These are phyloP conservation scores for Cytidiella melzeri DNA, from an alignment of 768 basidiomycete species.

Conservation along the genomic window DNA sequence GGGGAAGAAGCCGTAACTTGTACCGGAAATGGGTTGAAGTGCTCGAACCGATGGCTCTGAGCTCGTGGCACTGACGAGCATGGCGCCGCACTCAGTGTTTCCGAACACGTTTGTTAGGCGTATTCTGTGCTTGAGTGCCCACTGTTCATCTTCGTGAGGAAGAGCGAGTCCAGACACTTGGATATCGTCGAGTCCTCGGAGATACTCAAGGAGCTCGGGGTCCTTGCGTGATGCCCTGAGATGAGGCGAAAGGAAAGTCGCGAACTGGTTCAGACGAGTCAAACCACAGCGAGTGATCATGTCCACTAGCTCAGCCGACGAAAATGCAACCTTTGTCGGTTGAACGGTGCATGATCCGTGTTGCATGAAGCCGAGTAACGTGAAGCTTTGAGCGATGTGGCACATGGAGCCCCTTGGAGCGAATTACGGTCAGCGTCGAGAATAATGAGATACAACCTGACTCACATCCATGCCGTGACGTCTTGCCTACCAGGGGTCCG, in stretches of 20 bases:
- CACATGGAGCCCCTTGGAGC: constrained; percentile 72
- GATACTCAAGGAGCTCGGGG: constrained; percentile 51
- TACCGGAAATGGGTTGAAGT: constrained; percentile 54
- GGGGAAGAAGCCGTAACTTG: constrained; percentile 63
- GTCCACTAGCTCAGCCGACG: constrained; percentile 60
- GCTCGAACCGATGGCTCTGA: constrained; percentile 43
- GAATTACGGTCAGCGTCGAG: constrained; percentile 28
- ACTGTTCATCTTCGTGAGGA: constrained; percentile 62
- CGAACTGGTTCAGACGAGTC: constrained; percentile 73
- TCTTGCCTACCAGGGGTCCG: constrained; percentile 49
- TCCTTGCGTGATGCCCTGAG: constrained; percentile 54
- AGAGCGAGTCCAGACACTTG: constrained; percentile 62
- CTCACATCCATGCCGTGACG: constrained; percentile 69
- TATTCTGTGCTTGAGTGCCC: constrained; percentile 59
- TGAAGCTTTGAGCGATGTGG: constrained; percentile 73
- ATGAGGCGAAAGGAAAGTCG: constrained; percentile 60
- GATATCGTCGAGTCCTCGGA: constrained; percentile 55
- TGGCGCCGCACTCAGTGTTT: constrained; percentile 74
- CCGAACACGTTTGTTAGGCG: constrained; percentile 74
- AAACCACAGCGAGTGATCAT: constrained; percentile 65
- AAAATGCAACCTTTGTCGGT: constrained; percentile 58
- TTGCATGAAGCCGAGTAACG: constrained; percentile 67
- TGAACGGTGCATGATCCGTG: constrained; percentile 70
- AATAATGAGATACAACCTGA: constrained; percentile 18
- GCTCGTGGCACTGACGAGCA: constrained; percentile 56